Conservation (phyloP, 1,284 basidiomycete species). For the Fistulinella cinereoalba region DNA sequence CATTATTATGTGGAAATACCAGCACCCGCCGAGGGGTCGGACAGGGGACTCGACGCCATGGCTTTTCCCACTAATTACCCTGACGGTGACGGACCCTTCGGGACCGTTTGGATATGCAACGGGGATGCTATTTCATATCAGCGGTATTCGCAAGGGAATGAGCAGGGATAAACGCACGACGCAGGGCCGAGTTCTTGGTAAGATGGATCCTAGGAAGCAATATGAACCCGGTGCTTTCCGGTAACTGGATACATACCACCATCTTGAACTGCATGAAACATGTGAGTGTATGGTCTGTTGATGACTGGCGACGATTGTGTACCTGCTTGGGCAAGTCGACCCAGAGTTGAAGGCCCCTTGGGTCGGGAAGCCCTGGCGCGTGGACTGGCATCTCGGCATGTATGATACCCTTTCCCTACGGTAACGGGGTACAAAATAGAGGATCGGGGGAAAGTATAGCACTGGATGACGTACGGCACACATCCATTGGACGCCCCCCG, state of each 20-base stretch:
- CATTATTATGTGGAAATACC: conserved; percentile 87
- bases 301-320: background rate
- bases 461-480: conserved; percentile 58
- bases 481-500: conserved; percentile 96
- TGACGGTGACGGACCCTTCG: conserved; percentile 71
- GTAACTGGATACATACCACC: conserved; percentile 47
- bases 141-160: background rate
- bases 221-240: background rate
- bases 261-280: conserved; percentile 69
- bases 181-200: conserved; percentile 74
- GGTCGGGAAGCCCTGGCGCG: conserved; percentile 59
- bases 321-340: conserved; percentile 84
- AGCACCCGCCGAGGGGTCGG: conserved; percentile 86
- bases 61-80: conserved; percentile 87
- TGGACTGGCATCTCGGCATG: conserved; percentile 92
- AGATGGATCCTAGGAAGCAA: conserved; percentile 52
- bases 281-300: conserved; percentile 1
- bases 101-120: conserved; percentile 68
- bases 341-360: conserved; percentile 90
- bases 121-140: conserved; percentile 54
- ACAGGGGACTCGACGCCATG: conserved; percentile 87
- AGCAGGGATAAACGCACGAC: conserved; percentile 39
- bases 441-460: background rate
- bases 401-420: conserved; percentile 56
- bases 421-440: background rate